Evolutionary conservation across 129 eudicot species (phyloP).

Genomic region (Flaveria ramosissima): DNA sequence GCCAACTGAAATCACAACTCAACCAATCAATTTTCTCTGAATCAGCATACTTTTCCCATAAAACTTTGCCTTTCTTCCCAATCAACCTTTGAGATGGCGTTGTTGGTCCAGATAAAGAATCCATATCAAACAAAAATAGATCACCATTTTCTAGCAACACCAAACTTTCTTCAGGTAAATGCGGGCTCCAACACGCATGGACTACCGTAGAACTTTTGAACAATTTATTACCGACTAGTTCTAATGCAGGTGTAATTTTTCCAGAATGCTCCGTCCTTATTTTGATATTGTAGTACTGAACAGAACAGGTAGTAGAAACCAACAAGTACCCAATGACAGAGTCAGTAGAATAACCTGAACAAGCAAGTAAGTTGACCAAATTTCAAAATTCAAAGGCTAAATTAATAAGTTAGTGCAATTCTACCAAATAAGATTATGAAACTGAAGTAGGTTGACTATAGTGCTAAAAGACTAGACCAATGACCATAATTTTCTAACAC

Average conservation of each 20-base stretch:
- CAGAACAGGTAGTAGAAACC: conserved; percentile 41
- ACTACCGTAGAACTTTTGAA: conserved; percentile 43
- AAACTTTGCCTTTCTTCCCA: conserved; percentile 36
- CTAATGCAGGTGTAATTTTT: conserved; percentile 30
- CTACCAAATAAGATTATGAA: conserved; percentile 1
- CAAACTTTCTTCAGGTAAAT: conserved; percentile 59
- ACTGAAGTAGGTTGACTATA: neutral
- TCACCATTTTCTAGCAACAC: conserved; percentile 61
- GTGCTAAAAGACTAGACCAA: neutral
- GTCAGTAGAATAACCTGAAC: conserved; percentile 32
- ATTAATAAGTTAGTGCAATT: neutral
- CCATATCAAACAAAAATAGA: conserved; percentile 63
- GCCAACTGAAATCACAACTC: conserved; percentile 81
- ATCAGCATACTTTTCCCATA: conserved; percentile 35
- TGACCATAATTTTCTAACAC: neutral
- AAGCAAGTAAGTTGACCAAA: conserved; percentile 3
- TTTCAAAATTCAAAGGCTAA: conserved; percentile 12
- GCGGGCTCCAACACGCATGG: conserved; percentile 87
- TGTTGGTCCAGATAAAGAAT: conserved; percentile 13
- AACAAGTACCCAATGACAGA: conserved; percentile 48
- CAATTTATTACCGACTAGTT: conserved; percentile 35
- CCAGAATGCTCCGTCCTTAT: conserved; percentile 23
- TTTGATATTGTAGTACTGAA: conserved; percentile 47
- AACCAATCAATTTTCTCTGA: conserved; percentile 52
- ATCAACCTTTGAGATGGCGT: conserved; percentile 20